Evolutionary conservation across 1,284 basidiomycete genomes (phyloP).

Genomic region (Laetiporus sulphureus): DNA sequence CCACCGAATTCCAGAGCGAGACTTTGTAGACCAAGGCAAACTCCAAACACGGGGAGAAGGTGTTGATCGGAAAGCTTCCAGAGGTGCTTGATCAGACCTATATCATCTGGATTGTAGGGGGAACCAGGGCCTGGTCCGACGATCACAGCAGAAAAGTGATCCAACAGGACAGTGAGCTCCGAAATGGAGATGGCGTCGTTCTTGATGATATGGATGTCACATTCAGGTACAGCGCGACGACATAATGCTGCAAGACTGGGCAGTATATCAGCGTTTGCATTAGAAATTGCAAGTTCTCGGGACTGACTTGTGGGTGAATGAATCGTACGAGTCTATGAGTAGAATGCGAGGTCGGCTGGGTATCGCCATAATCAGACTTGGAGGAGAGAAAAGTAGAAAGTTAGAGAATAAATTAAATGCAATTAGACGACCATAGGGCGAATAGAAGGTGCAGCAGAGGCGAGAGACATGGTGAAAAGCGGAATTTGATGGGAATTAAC

Average conservation of each 20-base stretch:
- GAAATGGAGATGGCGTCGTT: constrained; percentile 54
- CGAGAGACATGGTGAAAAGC: too few relatives aligned
- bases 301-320: constrained; percentile 80
- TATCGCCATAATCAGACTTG: background rate
- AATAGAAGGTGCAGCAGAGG: too few relatives aligned
- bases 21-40: constrained; percentile 92
- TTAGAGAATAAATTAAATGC: constrained; percentile 1
- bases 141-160: constrained; percentile 60
- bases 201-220: constrained; percentile 60
- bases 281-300: background rate
- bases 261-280: constrained; percentile 5
- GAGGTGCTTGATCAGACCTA: constrained; percentile 60
- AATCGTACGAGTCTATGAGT: constrained; percentile 80
- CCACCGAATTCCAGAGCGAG: constrained; percentile 78
- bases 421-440: too few relatives aligned
- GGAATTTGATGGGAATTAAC: background rate
- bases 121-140: constrained; percentile 81
- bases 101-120: constrained; percentile 54
- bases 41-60: constrained; percentile 74
- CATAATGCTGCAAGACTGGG: constrained; percentile 59
- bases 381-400: background rate
- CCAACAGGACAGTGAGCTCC: constrained; percentile 44
- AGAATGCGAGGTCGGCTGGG: constrained; percentile 36
- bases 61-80: constrained; percentile 52
- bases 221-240: constrained; percentile 50